Evolutionary conservation across 2,329 filamentous ascomycete species (phyloP).

Genomic region (Fusarium irregulare): DNA sequence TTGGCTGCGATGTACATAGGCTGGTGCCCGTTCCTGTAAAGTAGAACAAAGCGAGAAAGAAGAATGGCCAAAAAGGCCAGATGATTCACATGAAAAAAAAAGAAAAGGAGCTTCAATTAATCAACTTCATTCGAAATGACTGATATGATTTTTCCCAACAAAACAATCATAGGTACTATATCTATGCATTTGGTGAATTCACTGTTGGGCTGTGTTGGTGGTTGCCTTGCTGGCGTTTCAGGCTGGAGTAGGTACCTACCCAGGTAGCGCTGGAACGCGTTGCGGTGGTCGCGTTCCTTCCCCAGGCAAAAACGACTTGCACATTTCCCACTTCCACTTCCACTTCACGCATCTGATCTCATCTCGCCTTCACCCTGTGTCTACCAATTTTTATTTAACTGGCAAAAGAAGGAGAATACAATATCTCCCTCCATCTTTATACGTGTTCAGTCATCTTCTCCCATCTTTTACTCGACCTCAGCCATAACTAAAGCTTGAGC

Average conservation of each 20-base stretch:
- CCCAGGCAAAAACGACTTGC: constrained; percentile 8
- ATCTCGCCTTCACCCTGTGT: constrained; percentile 33
- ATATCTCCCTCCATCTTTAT: neutral
- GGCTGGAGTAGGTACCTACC: neutral
- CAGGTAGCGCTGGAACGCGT: constrained; percentile 33
- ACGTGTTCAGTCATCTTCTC: neutral
- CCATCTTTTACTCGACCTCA: neutral
- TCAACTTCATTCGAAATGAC: neutral
- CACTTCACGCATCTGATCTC: constrained; percentile 21
- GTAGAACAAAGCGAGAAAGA: neutral
- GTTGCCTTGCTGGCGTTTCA: constrained; percentile 8
- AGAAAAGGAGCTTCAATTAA: neutral
- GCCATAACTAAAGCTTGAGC: constrained; percentile 10
- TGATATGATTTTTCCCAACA: neutral
- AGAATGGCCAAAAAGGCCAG: neutral
- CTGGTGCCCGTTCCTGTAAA: constrained; percentile 73
- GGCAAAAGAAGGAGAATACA: neutral
- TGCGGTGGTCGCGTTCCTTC: constrained; percentile 40
- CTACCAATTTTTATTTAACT: constrained; percentile 32
- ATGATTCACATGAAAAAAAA: neutral
- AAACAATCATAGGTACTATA: neutral
- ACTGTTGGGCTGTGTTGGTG: neutral
- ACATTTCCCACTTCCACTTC: constrained; percentile 27
- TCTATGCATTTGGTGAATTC: neutral
- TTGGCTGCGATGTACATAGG: constrained; percentile 97